These are phyloP conservation scores for Medicago truncatula DNA, from an alignment of 306 rosid species.

Conservation along the genomic window DNA sequence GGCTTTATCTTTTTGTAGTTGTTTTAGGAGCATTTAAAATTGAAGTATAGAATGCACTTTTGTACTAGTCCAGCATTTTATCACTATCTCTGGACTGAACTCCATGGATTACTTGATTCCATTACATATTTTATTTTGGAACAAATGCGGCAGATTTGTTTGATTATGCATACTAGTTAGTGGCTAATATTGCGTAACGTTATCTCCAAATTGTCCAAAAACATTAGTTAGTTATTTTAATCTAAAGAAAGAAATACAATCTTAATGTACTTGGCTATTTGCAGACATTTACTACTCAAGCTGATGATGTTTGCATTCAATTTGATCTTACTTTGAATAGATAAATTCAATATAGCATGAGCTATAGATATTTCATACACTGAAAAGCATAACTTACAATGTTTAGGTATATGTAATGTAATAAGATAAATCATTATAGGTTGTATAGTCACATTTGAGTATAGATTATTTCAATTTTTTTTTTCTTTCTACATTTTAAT, in stretches of 20 bases:
- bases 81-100: not conserved
- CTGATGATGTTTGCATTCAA: not conserved
- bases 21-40: conserved; percentile 4
- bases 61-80: not conserved
- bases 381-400: no score
- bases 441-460: no score
- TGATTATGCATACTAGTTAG: not conserved
- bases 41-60: conserved; percentile 1
- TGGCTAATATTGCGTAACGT: not conserved
- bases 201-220: not conserved
- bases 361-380: not conserved
- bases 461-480: no score
- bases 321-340: not conserved
- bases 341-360: not conserved
- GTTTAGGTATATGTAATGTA: no score
- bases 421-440: no score
- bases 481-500: no score
- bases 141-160: not conserved
- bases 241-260: not conserved
- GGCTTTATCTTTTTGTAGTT: not conserved
- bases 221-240: not conserved
- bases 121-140: not conserved
- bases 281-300: not conserved
- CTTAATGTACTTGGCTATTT: not conserved
- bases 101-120: not conserved